Evolutionary conservation across 768 basidiomycete genomes (phyloP), one percentile per base, ranked within the genome.

Genomic region (Stropharia rugosoannulata): DNA sequence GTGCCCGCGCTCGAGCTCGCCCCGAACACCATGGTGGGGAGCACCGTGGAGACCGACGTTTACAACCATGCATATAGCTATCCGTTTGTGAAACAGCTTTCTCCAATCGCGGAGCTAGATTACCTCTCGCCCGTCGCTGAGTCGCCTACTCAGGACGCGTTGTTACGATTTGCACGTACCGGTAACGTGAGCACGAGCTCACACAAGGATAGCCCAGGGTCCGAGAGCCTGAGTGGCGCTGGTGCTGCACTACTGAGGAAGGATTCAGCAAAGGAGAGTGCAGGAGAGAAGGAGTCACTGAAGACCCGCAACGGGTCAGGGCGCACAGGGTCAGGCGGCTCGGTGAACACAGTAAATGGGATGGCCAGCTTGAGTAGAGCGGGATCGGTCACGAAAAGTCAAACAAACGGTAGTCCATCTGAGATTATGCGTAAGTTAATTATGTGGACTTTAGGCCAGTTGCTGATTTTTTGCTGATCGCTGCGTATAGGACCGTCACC

Each of bases 101-200:
- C 86, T 1, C 86, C 87, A 0, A 87, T 89, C 39, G 77, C 76
- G 8, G 87, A 88, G 68, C 80, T 80, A 59, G 83, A 86, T 51
- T 86, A 86, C 62, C 64, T 83, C 52, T 83, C 84, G 5, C 83
- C 83, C 11, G 51, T 54, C 16, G 53, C 50, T 10, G 63, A 59
- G 5, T 41, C 62, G 5, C 55, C 59, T 1, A 52, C 57, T 19
- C 56, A 60, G 15, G 61, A 63, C 36, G 56, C 60, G 41, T 58
- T 64, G 48, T 55, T 63, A 51, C 55, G 46, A 35, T 60, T 61
- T 57, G 58, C 51, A 3, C 54, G 52, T 22, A 49, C 49, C 37
- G 51, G 48, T 3, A 58, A 49, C 35, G 53, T 43, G 12, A 59
- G 46, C 39, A 38, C 27, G 15, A 50, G 55, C 22, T 49, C 43